Percentiles rank a stretch among this genome's conserved stretches.
Conservation (phyloP, 306 rosid genomes). For the Pyrus pyrifolia region DNA sequence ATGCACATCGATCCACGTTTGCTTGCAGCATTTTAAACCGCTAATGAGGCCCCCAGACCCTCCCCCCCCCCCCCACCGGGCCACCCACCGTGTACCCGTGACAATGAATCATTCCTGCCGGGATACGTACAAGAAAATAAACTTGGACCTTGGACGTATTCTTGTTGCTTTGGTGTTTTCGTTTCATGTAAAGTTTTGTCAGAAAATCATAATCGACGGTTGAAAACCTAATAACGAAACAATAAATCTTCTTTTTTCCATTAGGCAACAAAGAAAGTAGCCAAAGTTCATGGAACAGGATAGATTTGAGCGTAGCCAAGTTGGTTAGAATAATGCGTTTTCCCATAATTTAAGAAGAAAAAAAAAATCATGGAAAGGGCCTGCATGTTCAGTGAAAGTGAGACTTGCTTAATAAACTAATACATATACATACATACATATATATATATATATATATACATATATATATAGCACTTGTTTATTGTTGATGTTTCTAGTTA, state of each 20-base stretch:
- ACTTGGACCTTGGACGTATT: not conserved
- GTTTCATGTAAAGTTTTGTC: too few species aligned
- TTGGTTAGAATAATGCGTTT: too few species aligned
- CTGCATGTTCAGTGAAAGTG: not conserved
- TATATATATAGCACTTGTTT: too few species aligned
- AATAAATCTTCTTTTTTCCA: not conserved
- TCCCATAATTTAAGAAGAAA: too few species aligned
- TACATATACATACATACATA: too few species aligned
- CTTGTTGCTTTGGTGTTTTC: not conserved
- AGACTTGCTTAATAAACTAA: not conserved
- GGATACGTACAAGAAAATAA: too few species aligned
- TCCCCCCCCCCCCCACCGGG: not conserved
- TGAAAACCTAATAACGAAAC: not conserved
- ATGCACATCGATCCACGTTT: not conserved
- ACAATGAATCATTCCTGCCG: not conserved
- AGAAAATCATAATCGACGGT: not conserved
- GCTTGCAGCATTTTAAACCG: not conserved
- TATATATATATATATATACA: accelerated
- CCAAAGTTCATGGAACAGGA: not conserved
- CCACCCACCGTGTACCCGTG: not conserved
- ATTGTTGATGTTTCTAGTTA: not conserved
- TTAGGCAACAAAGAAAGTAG: not conserved
- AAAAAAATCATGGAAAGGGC: not conserved
- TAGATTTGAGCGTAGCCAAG: too few species aligned
- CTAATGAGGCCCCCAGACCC: not conserved